These are phyloP conservation scores for Thyridium curvatum DNA, from an alignment of 2,329 filamentous ascomycete species.

Conservation along the genomic window DNA sequence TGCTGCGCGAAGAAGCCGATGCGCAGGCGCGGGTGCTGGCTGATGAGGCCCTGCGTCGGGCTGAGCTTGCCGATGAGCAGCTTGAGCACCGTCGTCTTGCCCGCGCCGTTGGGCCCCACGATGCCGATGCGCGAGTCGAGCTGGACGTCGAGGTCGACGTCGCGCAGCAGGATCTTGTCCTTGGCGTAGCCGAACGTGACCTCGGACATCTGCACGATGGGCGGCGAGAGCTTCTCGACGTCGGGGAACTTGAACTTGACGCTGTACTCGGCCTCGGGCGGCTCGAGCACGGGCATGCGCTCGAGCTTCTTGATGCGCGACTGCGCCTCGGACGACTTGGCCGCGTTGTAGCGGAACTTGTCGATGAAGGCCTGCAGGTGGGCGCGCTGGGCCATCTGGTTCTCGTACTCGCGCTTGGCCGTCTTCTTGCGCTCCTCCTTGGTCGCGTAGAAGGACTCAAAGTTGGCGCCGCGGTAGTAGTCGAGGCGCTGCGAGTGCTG, in stretches of 20 bases:
- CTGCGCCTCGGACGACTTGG: constrained; percentile 96
- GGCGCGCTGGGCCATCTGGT: constrained; percentile 88
- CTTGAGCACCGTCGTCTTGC: constrained; percentile 97
- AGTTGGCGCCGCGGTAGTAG: constrained; percentile 98
- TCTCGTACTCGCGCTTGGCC: constrained; percentile 95
- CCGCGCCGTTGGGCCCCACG: constrained; percentile 97
- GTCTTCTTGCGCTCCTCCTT: constrained; percentile 96
- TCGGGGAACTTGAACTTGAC: constrained; percentile 97
- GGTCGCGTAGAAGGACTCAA: constrained; percentile 94
- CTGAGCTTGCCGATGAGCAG: constrained; percentile 84
- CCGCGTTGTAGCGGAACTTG: constrained; percentile 99
- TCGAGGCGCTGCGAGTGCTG: constrained; percentile 95
- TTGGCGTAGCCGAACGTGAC: constrained; percentile 84
- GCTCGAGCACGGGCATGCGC: constrained; percentile 85
- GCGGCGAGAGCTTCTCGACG: constrained; percentile 93
- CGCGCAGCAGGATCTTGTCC: constrained; percentile 72
- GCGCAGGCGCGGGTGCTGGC: constrained; percentile 79
- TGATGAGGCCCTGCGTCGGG: constrained; percentile 74
- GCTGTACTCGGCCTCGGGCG: constrained; percentile 89
- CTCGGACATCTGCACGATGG: constrained; percentile 94
- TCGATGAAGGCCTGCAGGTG: constrained; percentile 98
- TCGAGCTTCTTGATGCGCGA: constrained; percentile 99
- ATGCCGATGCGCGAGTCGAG: constrained; percentile 98
- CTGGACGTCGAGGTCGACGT: constrained; percentile 94
- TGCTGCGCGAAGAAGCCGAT: constrained; percentile 98